Evolutionary conservation across 148 eudicot genomes (phyloP).

Genomic region (Camellia granthamiana): DNA sequence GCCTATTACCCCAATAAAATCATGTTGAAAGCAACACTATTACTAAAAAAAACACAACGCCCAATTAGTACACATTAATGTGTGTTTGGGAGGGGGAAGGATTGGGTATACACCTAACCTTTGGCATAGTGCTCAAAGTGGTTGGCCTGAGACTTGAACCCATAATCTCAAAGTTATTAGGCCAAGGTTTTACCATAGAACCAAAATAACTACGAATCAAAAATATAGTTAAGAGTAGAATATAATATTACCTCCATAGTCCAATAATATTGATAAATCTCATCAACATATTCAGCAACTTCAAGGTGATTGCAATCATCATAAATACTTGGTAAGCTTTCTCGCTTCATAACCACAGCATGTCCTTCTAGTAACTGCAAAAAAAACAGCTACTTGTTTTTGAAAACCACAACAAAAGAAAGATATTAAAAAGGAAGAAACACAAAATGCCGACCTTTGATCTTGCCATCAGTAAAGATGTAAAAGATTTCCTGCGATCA

Average conservation of each 20-base stretch:
- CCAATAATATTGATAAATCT: constrained; percentile 90
- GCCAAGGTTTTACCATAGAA: too few species aligned
- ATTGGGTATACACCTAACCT: too few species aligned
- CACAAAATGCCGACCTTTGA: constrained; percentile 49
- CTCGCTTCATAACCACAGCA: constrained; percentile 32
- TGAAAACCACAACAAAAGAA: neutral
- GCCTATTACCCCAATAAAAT: too few species aligned
- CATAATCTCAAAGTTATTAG: too few species aligned
- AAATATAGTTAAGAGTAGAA: constrained; percentile 4
- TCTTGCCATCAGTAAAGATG: constrained; percentile 55
- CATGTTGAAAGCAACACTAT: too few species aligned
- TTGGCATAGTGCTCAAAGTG: too few species aligned
- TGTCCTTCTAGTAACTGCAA: constrained; percentile 48
- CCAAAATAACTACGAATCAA: neutral
- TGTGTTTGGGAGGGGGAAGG: too few species aligned
- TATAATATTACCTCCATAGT: constrained; percentile 57
- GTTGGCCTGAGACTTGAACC: too few species aligned
- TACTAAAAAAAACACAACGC: too few species aligned
- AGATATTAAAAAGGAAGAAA: constrained; percentile 1
- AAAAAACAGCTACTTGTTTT: constrained; percentile 3
- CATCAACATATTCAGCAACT: constrained; percentile 92
- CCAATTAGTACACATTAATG: too few species aligned
- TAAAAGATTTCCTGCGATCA: constrained; percentile 72
- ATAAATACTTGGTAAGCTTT: constrained; percentile 57
- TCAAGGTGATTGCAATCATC: constrained; percentile 78